phyloP scores from a whole-genome alignment of 345 rosid genomes.

The Gossypium bickii region DNA sequence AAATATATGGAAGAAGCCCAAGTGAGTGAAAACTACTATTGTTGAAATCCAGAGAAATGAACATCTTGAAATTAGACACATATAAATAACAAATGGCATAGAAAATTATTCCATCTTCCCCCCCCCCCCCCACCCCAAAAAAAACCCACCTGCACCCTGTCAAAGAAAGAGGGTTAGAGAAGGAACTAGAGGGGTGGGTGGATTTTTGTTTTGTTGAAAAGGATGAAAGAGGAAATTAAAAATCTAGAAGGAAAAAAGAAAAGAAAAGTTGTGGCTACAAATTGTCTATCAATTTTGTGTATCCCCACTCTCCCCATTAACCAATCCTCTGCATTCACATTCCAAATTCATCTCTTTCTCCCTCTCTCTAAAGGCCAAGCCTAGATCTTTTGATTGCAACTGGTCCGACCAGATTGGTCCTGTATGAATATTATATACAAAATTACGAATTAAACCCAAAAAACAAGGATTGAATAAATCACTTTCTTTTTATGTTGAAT shows the following conservation, averaged over 20 bases:
- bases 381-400: slow-evolving; percentile 12
- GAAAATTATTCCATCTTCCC: neutral
- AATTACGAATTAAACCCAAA: neutral
- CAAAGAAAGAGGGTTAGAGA: slow-evolving; percentile 31
- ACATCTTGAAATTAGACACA: too few relatives aligned
- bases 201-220: slow-evolving; percentile 27
- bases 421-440: neutral
- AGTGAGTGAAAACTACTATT: too few relatives aligned
- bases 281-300: slow-evolving; percentile 34
- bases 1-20: too few relatives aligned
- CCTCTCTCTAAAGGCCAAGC: slow-evolving; percentile 2
- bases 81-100: neutral
- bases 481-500: too few relatives aligned
- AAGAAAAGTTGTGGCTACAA: slow-evolving; percentile 60
- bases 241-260: slow-evolving; percentile 26
- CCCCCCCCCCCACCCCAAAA: too few relatives aligned
- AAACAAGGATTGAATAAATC: too few relatives aligned
- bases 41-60: too few relatives aligned
- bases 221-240: slow-evolving; percentile 20
- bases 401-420: neutral
- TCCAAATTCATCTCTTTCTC: neutral
- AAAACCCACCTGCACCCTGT: slow-evolving; percentile 29
- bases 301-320: slow-evolving; percentile 31
- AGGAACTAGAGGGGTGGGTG: slow-evolving; percentile 34
- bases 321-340: slow-evolving; percentile 29